Evolutionary conservation across 345 rosid species (phyloP), one percentile per base, ranked within the genome.

Genomic region (Erodium maritimum): DNA sequence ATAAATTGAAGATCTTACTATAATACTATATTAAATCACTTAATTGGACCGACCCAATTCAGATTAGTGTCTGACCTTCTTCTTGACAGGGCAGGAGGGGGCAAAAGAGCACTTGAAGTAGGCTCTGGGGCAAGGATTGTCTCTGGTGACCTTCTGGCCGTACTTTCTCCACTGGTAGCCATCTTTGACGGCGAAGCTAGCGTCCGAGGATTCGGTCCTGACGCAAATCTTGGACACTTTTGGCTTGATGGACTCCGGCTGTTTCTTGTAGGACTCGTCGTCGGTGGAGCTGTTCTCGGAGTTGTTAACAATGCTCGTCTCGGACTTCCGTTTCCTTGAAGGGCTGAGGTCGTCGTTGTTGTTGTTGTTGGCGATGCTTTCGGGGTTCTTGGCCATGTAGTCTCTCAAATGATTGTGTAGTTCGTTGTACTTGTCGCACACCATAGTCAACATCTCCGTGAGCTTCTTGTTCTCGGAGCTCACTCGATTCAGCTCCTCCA

Each of bases 111-210:
- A 93, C 65, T 82, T 89, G 85, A 85, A 93, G 80, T 93, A 93
- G 67, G 97, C 99, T 80, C 97, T 79, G 17, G 99, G 99, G 62
- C 79, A 93, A 55, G 99, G 99, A 61, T 93, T 93, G 63, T 93
- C 91, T 79, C 99, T 89, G 14, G 99, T 93, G n/a, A 93, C 97
- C 61, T 93, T 93, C 58, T 93, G 99, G 25, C 99, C 99, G 66
- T 93, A 93, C 64, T 93, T 93, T 71, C 97, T 93, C 99, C 99
- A 93, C 63, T 89, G 99, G 75, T 85, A 93, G 50, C 99, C 99
- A 82, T 93, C 99, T 65, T 82, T 93, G 63, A 89, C 95, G 56
- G 87, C 99, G 42, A 93, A 90, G 75, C 81, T 62, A 5, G 91
- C 76, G 62, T 93, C 96, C 4, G 88, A 81, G 20, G 88, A 62